Evolutionary conservation across 2,329 filamentous ascomycete genomes (phyloP).

Genomic region (Hypoxylon sp.): DNA sequence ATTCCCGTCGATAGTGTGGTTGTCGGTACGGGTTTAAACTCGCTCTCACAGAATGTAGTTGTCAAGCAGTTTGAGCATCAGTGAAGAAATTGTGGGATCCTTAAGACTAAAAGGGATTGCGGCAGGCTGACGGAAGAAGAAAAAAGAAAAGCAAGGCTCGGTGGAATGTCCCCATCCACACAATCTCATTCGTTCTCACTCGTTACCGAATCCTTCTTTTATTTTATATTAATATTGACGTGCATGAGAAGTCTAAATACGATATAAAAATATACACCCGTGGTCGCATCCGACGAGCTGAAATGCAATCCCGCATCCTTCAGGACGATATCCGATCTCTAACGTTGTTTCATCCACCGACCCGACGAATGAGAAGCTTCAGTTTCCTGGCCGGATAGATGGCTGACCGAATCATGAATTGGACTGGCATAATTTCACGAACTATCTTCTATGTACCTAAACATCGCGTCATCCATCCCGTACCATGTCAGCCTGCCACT

Average conservation of each 20-base stretch:
- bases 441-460: background rate
- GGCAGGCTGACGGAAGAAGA: background rate
- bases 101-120: conserved; percentile 1
- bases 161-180: conserved; percentile 10
- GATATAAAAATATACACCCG: conserved; percentile 20
- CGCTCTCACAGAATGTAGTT: background rate
- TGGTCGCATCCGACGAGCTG: conserved; percentile 31
- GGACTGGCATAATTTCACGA: background rate
- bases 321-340: conserved; percentile 7
- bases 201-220: conserved; percentile 10
- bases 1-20: background rate
- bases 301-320: conserved; percentile 36
- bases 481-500: background rate
- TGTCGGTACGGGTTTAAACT: background rate
- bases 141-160: conserved; percentile 18
- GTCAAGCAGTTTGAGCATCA: background rate
- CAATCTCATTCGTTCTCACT: conserved; percentile 12
- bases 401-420: background rate
- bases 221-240: conserved; percentile 17
- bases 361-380: conserved; percentile 18
- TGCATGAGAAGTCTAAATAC: conserved; percentile 28
- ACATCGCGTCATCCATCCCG: background rate
- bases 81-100: conserved; percentile 1
- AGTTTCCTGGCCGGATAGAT: background rate
- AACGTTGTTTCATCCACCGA: conserved; percentile 24